Percentiles rank a stretch among this genome's conserved stretches.
Evolutionary conservation across 2,329 filamentous ascomycete species (phyloP).

Genomic region (Akanthomyces dipterigenus): DNA sequence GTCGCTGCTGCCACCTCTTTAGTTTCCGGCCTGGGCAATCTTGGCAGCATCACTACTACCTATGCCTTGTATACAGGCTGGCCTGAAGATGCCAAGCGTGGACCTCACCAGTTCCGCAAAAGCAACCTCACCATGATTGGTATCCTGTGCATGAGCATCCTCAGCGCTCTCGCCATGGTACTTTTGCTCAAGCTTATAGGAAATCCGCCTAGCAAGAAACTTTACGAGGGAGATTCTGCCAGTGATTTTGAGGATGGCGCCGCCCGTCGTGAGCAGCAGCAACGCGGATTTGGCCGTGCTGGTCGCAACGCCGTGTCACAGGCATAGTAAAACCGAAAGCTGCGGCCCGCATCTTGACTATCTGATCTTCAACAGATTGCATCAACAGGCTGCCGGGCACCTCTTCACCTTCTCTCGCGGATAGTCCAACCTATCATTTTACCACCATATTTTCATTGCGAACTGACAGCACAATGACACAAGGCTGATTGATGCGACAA

Average conservation of each 20-base stretch:
- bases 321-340: constrained; percentile 13
- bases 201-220: constrained; percentile 43
- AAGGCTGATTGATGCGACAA: constrained; percentile 33
- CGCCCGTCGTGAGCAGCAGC: constrained; percentile 48
- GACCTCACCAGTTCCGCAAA: constrained; percentile 65
- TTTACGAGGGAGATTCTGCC: constrained; percentile 30
- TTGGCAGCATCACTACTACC: constrained; percentile 79
- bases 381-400: constrained; percentile 8
- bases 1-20: constrained; percentile 80
- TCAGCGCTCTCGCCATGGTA: constrained; percentile 64
- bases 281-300: constrained; percentile 50
- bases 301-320: constrained; percentile 26
- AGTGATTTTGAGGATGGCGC: constrained; percentile 53
- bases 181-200: constrained; percentile 54
- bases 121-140: constrained; percentile 87
- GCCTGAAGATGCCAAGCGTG: constrained; percentile 65
- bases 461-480: background rate
- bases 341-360: constrained; percentile 11
- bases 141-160: constrained; percentile 71
- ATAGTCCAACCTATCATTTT: constrained; percentile 34
- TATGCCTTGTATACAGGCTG: constrained; percentile 87
- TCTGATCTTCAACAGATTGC: constrained; percentile 26
- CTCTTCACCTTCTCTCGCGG: constrained; percentile 13
- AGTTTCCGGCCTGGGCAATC: constrained; percentile 79
- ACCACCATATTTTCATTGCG: background rate